phyloP scores from a whole-genome alignment of 257 asterid genomes.

The Solanum chilense region DNA sequence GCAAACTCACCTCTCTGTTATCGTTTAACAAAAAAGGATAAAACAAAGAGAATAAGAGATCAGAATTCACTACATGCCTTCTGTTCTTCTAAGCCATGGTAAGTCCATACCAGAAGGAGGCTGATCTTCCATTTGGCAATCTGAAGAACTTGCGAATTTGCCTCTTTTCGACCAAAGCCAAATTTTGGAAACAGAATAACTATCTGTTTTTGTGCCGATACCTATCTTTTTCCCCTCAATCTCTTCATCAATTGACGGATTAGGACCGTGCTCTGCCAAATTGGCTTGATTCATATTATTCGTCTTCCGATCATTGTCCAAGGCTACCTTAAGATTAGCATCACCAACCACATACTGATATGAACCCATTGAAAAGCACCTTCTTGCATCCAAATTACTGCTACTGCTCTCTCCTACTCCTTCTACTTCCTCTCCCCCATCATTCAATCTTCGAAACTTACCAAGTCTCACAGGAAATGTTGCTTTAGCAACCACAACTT shows the following conservation, averaged over 20 bases:
- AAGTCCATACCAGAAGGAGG: slow-evolving; percentile 10
- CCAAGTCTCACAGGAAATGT: slow-evolving; percentile 68
- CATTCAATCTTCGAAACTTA: slow-evolving; percentile 35
- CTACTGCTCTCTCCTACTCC: slow-evolving; percentile 68
- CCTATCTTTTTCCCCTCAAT: slow-evolving; percentile 64
- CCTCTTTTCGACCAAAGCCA: slow-evolving; percentile 96
- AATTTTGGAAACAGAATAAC: slow-evolving; percentile 93
- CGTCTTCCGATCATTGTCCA: slow-evolving; percentile 25
- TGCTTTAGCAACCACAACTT: slow-evolving; percentile 36
- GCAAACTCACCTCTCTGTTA: not conserved
- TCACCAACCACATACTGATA: slow-evolving; percentile 82
- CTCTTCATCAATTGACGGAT: slow-evolving; percentile 13
- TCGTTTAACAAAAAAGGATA: not conserved
- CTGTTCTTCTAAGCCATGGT: slow-evolving; percentile 19
- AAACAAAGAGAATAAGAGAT: not conserved
- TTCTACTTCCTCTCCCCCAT: slow-evolving; percentile 22
- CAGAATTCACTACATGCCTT: slow-evolving; percentile 12
- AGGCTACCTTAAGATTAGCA: slow-evolving; percentile 62
- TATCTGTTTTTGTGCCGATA: slow-evolving; percentile 74
- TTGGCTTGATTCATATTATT: not conserved
- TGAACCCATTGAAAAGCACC: slow-evolving; percentile 91
- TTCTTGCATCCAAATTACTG: slow-evolving; percentile 73
- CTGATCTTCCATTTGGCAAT: slow-evolving; percentile 6
- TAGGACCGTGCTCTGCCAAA: not conserved
- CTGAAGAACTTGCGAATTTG: slow-evolving; percentile 52